Evolutionary conservation across 2,329 filamentous ascomycete species (phyloP).

Genomic region (Apiospora phragmitis): DNA sequence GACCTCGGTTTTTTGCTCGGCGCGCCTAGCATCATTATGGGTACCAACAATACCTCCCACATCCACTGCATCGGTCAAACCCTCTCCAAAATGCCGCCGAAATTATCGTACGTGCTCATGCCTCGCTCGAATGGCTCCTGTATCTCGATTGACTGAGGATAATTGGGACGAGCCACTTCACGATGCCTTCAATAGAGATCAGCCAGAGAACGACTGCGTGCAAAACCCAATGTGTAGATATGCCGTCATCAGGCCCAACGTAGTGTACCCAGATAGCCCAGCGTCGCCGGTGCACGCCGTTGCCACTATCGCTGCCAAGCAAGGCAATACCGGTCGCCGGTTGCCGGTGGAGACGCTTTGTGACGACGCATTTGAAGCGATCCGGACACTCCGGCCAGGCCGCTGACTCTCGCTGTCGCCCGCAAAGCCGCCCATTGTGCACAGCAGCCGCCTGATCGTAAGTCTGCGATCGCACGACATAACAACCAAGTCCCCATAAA

Average conservation of each 20-base stretch:
- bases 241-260: not conserved
- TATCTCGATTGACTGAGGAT: not conserved
- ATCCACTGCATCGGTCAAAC: conserved; percentile 10
- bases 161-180: not conserved
- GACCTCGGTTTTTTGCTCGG: conserved; percentile 28
- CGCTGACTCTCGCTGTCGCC: not conserved
- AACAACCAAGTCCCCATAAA: not conserved
- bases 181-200: not conserved
- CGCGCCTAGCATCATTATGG: conserved; percentile 20
- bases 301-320: conserved; percentile 1
- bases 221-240: not conserved
- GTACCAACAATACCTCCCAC: not conserved
- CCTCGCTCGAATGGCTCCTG: not conserved
- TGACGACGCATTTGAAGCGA: not conserved
- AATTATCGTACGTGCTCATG: conserved; percentile 6
- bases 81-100: conserved; percentile 16
- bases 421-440: not conserved
- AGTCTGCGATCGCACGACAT: not conserved
- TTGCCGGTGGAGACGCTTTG: not conserved
- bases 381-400: conserved; percentile 2
- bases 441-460: conserved; percentile 2
- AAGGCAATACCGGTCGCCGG: not conserved
- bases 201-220: not conserved
- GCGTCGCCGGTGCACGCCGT: not conserved
- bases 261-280: not conserved